Base-by-base conservation (phyloP, 306 rosid species). In the Cyclanthera cordifolia region DNA sequence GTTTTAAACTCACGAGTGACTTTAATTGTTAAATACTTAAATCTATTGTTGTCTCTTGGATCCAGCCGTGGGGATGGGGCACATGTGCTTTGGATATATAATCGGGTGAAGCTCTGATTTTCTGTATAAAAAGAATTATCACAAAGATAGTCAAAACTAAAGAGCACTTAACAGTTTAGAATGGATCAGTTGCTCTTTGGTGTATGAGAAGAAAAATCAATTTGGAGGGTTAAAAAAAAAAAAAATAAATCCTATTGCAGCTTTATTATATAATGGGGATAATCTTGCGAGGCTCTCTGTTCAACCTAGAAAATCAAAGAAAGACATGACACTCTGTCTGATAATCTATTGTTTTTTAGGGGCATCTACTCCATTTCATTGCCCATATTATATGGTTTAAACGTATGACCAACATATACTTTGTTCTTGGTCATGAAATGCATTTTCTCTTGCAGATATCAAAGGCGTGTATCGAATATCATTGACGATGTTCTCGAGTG, bases 401-500 rank as follows among this genome's bases (percentile, higher is more conserved):
- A 14, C 2, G 27, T 27, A 56, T 21, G 58, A 25, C 25, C 63
- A 24, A 5, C 2, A 15, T 16, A 9, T 28, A 50, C 19, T 41
- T 52, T 69, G 61, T 9, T 19, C 34, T 27, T 8, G 48, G 47
- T 32, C 59, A 32, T 16, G 54, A 66, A 66, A 23, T 66, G 8
- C 8, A 1, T 69, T 53, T 14, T 4, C 65, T 23, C 53, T 19
- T 82, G 80, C 95, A 88, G 97, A 85, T 86, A 91, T 76, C 96
- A 94, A 53, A 86, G 79, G 81, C 88, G 96, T 70, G 97, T 94
- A 21, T 94, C 90, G 0, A 94, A 94, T 83, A 94, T 94, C 61
- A 94, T 94, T 3, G 99, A 94, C 49, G 99, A 94, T 75, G 99
- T 94, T 72, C 88, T 94, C 3, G 99, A 94, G 69, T 94, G 99